These are phyloP conservation scores for Candida yuanshanica DNA, from an alignment of 805 yeast species.

Conservation along the genomic window DNA sequence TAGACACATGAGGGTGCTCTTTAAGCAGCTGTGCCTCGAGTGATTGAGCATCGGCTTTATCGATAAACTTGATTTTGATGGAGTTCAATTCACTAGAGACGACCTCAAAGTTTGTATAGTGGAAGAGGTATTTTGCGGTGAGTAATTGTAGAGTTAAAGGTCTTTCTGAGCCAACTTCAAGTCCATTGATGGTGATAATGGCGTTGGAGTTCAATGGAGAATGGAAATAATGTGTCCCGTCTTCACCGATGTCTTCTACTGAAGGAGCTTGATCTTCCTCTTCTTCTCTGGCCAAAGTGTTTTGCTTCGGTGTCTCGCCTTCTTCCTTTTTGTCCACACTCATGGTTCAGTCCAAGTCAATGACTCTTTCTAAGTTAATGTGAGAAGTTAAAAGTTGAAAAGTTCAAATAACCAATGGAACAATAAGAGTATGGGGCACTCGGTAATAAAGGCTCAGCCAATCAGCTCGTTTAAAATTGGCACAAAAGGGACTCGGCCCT, in stretches of 20 bases:
- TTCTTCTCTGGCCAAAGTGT: background rate
- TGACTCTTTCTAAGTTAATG: too few relatives aligned
- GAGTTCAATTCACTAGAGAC: conserved; percentile 3
- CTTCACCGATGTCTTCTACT: background rate
- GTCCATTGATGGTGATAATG: conserved; percentile 12
- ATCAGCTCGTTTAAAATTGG: background rate
- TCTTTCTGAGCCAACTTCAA: background rate
- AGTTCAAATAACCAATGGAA: too few relatives aligned
- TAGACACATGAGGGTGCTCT: conserved; percentile 2
- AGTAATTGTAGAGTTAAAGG: conserved; percentile 3
- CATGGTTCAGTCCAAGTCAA: too few relatives aligned
- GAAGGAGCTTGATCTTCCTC: background rate
- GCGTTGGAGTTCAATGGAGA: conserved; percentile 23
- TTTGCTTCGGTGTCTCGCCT: background rate
- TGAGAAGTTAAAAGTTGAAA: background rate
- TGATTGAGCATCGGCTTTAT: conserved; percentile 14
- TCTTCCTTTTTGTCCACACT: background rate
- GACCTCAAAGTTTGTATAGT: conserved; percentile 7
- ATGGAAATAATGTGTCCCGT: conserved; percentile 10
- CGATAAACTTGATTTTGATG: conserved; percentile 15
- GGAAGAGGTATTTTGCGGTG: background rate
- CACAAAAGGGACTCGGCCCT: background rate
- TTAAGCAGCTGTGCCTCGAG: conserved; percentile 4
- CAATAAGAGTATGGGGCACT: background rate
- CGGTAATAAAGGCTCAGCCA: conserved; percentile 1